A percentile compares a stretch with the other conserved stretches of the same genome.
phyloP scores from a whole-genome alignment of 2,329 filamentous ascomycete species.

The Macrophomina phaseolina region DNA sequence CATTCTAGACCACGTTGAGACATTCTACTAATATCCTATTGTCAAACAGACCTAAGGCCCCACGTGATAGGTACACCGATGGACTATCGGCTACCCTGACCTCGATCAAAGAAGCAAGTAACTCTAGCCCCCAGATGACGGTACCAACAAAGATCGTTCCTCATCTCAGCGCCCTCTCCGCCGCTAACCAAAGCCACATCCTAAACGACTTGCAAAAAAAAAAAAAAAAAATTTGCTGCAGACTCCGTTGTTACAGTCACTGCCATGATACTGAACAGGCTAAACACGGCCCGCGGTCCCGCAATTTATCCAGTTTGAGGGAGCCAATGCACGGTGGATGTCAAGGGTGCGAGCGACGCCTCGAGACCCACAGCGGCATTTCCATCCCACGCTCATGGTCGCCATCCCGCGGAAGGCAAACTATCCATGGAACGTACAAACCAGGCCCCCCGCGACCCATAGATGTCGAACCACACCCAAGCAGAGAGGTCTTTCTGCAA shows the following conservation, averaged over 20 bases:
- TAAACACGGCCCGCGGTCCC: slow-evolving; percentile 17
- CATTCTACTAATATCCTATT: slow-evolving; percentile 23
- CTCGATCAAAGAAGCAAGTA: slow-evolving; percentile 18
- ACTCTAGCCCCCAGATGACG: slow-evolving; percentile 7
- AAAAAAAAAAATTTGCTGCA: slow-evolving; percentile 16
- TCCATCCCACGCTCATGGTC: neutral
- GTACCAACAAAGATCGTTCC: slow-evolving; percentile 14
- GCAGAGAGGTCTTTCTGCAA: neutral
- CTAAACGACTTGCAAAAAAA: slow-evolving; percentile 10
- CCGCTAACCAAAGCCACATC: slow-evolving; percentile 5
- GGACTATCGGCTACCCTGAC: slow-evolving; percentile 14
- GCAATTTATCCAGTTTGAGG: neutral
- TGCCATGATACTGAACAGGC: slow-evolving; percentile 7
- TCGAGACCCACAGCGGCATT: neutral
- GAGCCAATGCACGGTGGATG: neutral
- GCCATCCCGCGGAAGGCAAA: neutral
- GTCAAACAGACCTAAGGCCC: slow-evolving; percentile 10
- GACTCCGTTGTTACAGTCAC: neutral
- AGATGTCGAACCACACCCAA: slow-evolving; percentile 1
- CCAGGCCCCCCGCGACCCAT: neutral
- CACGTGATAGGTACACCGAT: slow-evolving; percentile 17
- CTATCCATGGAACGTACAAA: neutral
- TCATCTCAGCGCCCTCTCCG: neutral
- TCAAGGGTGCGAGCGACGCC: slow-evolving; percentile 2
- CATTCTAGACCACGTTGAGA: slow-evolving; percentile 27